Base-by-base conservation (phyloP, 2,329 filamentous ascomycete genomes). In the Colletotrichum theobromicola region DNA sequence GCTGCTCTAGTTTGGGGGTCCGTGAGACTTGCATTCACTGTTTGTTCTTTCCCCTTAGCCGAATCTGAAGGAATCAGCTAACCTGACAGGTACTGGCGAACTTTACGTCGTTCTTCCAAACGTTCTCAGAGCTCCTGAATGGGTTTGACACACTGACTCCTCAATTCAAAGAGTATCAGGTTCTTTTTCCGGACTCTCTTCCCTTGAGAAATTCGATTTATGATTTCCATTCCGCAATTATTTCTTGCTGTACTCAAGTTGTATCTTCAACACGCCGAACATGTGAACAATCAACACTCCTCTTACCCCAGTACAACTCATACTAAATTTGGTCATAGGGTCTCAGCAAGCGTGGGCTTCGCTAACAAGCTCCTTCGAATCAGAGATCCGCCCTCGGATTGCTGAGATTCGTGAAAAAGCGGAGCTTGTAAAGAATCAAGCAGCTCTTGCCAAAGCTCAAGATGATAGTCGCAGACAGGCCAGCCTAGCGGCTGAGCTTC, bases 1-100 rank as follows among this genome's bases (percentile, higher is more conserved):
- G 82, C 85, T 8, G 84, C 83, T 5, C 77, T 87, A 3, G 80
- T 87, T 24, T 88, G 85, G 86, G 86, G 86, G 2, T 85, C 82
- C 55, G 78, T 87, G 4, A 84, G 84, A 72, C 74, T 87, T n/a
- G 82, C 85, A 16, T 79, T 87, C 58, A 78, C 82, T 65, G 82
- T 84, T 10, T 2, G 57, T 34, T 35, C 3, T 0, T 13, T 2
- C 21, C 4, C 2, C 7, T 26, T 2, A 12, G 32, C 12, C 32
- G 2, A 5, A 24, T 8, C 3, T 35, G 3, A 2, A 5, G n/a
- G 8, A 16, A 7, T 6, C 16, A 18, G 12, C 58, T 37, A 42
- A 13, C 2, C 18, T 0, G 0, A 0, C 0, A 70, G 84, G 68
- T 81, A 18, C 75, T 80, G 2, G 75, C 80, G 2, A 86, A 85